These are phyloP conservation scores for Suillus bovinus DNA, from an alignment of 768 basidiomycete species.

Conservation along the genomic window DNA sequence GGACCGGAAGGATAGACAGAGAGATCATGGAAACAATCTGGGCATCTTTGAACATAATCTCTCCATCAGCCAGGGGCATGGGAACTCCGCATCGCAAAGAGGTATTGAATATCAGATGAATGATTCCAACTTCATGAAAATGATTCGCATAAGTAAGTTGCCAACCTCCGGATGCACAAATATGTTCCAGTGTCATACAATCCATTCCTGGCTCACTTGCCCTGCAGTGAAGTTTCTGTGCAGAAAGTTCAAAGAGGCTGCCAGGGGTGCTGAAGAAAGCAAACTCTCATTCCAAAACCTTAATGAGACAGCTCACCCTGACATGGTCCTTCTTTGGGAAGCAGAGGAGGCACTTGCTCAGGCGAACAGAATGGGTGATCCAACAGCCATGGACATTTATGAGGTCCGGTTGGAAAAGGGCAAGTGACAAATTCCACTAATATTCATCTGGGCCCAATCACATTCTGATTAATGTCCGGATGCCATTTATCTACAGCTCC, in stretches of 20 bases:
- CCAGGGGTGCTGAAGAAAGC: not conserved
- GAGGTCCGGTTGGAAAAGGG: slow-evolving; percentile 3
- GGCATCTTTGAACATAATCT: slow-evolving; percentile 6
- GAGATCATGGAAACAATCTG: slow-evolving; percentile 13
- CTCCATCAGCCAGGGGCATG: slow-evolving; percentile 1
- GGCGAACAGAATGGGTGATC: not conserved
- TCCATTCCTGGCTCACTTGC: not conserved
- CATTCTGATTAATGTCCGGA: too few species aligned
- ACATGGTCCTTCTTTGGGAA: slow-evolving; percentile 2
- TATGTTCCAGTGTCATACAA: not conserved
- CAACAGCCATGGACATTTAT: slow-evolving; percentile 9
- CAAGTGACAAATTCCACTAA: too few species aligned
- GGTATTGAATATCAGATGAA: slow-evolving; percentile 24
- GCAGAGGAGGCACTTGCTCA: not conserved
- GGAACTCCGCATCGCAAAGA: slow-evolving; percentile 10
- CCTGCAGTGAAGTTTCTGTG: not conserved
- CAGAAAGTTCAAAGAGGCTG: slow-evolving; percentile 6
- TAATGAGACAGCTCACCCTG: not conserved
- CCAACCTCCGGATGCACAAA: not conserved
- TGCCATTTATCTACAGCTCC: too few species aligned
- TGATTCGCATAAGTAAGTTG: slow-evolving; percentile 15
- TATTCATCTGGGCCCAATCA: too few species aligned
- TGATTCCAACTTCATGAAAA: slow-evolving; percentile 28
- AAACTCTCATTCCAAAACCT: not conserved
- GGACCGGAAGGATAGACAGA: slow-evolving; percentile 2